Percentiles rank a stretch among this genome's conserved stretches.
These are phyloP conservation scores for Suillus alpinus DNA, from an alignment of 768 basidiomycete genomes.

Conservation along the genomic window DNA sequence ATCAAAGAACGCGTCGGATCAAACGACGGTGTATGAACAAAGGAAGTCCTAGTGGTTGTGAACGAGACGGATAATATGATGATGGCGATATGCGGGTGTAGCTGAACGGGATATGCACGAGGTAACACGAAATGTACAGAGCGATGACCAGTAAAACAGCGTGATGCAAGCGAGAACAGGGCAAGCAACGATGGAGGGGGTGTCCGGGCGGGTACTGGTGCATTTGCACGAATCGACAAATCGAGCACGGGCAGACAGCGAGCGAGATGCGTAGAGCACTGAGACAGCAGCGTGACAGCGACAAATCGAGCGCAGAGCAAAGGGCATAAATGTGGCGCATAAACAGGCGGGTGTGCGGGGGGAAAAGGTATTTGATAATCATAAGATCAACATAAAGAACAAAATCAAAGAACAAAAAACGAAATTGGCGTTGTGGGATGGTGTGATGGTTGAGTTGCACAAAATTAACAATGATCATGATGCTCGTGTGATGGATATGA, in stretches of 20 bases:
- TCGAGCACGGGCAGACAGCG: background rate
- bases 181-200: background rate
- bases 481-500: conserved; percentile 9
- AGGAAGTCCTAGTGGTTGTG: background rate
- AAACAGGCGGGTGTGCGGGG: background rate
- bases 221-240: conserved; percentile 2
- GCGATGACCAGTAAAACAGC: conserved; percentile 3
- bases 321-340: conserved; percentile 2
- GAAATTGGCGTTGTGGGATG: conserved; percentile 1
- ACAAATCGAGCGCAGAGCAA: conserved; percentile 4
- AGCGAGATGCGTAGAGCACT: background rate
- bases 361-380: conserved; percentile 12
- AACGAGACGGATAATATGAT: background rate
- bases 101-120: background rate
- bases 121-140: conserved; percentile 1
- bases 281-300: conserved; percentile 1
- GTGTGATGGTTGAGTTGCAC: conserved; percentile 2
- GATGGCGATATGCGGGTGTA: background rate
- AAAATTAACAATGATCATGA: conserved; percentile 10
- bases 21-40: background rate
- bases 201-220: background rate
- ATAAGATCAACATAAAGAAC: conserved; percentile 10
- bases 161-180: conserved; percentile 3
- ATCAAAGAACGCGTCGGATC: background rate
- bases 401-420: conserved; percentile 5